Percentiles rank a stretch among this genome's conserved stretches.
Evolutionary conservation across 2,329 filamentous ascomycete species (phyloP).

Genomic region (Neonectria ditissima): DNA sequence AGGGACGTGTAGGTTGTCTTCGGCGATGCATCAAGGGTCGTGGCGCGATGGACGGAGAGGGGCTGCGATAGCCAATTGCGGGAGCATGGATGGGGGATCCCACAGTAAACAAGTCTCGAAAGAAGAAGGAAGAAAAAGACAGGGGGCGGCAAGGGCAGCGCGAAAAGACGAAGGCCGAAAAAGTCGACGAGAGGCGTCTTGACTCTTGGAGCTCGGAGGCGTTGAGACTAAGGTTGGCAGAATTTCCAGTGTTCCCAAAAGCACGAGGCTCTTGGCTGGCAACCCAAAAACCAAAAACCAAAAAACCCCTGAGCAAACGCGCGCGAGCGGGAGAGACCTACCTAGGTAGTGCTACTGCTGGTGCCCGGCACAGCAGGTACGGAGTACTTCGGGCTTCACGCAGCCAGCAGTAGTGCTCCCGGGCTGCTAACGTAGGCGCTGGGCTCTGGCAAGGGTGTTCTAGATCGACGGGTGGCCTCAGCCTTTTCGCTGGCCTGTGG

Average conservation of each 20-base stretch:
- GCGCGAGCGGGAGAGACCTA: constrained; percentile 45
- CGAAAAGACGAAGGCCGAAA: constrained; percentile 12
- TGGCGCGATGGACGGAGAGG: constrained; percentile 37
- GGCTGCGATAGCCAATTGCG: constrained; percentile 43
- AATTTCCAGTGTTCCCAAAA: constrained; percentile 30
- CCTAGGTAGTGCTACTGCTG: constrained; percentile 1
- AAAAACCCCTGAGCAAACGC: constrained; percentile 48
- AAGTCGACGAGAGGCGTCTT: constrained; percentile 11
- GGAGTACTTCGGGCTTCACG: background rate
- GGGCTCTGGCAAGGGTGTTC: constrained; percentile 40
- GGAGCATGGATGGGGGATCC: constrained; percentile 42
- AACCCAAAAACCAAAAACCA: constrained; percentile 27
- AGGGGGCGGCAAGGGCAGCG: background rate
- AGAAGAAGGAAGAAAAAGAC: constrained; percentile 5
- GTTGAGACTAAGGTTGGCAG: constrained; percentile 31
- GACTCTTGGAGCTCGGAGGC: constrained; percentile 5
- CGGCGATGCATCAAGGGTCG: constrained; percentile 47
- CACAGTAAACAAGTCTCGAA: constrained; percentile 20
- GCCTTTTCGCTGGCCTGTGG: constrained; percentile 39
- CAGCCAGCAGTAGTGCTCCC: background rate
- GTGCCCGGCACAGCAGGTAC: background rate
- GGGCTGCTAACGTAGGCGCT: constrained; percentile 13
- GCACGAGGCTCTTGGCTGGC: constrained; percentile 34
- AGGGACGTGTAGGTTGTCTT: constrained; percentile 27
- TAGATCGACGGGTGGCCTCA: constrained; percentile 47